A percentile compares a stretch with the other conserved stretches of the same genome.
These are phyloP conservation scores for Hygrophoropsis aurantiaca DNA, from an alignment of 768 basidiomycete genomes.

Conservation along the genomic window DNA sequence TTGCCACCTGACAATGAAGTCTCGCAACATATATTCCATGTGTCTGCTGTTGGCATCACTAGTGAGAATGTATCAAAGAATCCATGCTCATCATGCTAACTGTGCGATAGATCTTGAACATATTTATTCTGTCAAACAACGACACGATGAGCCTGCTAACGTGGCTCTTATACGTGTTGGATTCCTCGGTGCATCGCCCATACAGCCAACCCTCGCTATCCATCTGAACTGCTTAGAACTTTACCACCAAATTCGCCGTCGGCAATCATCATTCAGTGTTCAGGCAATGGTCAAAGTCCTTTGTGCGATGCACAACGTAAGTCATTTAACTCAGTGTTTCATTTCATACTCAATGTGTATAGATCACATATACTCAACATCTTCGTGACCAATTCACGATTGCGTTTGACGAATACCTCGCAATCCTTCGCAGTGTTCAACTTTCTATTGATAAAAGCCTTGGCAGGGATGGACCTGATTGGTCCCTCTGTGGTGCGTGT, in stretches of 20 bases:
- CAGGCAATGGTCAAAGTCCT: conserved; percentile 25
- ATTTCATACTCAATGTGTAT: conserved; percentile 1
- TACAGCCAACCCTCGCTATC: conserved; percentile 14
- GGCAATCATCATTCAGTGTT: conserved; percentile 21
- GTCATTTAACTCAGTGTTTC: conserved; percentile 2
- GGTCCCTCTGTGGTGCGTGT: conserved; percentile 36
- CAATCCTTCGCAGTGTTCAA: conserved; percentile 20
- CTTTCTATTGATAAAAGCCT: conserved; percentile 21
- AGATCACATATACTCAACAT: conserved; percentile 25
- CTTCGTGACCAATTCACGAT: conserved; percentile 25
- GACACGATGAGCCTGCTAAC: too few relatives aligned
- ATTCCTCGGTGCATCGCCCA: background rate
- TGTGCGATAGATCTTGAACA: too few relatives aligned
- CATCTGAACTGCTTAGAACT: conserved; percentile 23
- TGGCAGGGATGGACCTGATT: conserved; percentile 27
- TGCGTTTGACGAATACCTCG: conserved; percentile 37
- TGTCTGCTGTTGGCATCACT: too few relatives aligned
- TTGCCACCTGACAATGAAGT: too few relatives aligned
- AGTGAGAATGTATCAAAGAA: too few relatives aligned
- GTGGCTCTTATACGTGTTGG: background rate
- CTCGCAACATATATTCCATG: too few relatives aligned
- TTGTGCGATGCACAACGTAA: conserved; percentile 22
- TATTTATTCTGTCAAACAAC: too few relatives aligned
- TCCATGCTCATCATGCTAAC: too few relatives aligned
- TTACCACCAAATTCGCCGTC: conserved; percentile 11